Evolutionary conservation across 1,284 basidiomycete species (phyloP).

Genomic region (Tylopilus sp.): DNA sequence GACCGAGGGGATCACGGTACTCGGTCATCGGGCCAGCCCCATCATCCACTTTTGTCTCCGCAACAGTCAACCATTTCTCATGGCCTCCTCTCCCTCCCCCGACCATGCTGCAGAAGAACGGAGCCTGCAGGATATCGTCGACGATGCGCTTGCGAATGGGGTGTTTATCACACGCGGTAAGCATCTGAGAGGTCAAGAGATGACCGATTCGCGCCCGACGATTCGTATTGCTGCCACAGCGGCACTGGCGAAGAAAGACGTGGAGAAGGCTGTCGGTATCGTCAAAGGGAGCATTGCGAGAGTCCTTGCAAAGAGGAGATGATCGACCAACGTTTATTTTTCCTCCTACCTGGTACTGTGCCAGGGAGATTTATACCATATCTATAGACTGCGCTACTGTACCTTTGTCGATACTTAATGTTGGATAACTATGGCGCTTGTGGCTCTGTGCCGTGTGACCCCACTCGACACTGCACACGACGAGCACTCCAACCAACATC

Average conservation of each 20-base stretch:
- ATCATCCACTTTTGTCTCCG: constrained; percentile 82
- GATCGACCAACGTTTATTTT: neutral
- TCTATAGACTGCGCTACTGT: constrained; percentile 19
- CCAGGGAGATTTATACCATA: constrained; percentile 19
- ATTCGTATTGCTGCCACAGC: constrained; percentile 79
- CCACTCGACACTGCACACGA: too few relatives aligned
- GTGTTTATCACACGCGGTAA: constrained; percentile 81
- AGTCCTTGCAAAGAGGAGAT: constrained; percentile 51
- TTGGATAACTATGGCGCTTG: constrained; percentile 4
- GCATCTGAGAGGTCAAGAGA: constrained; percentile 76
- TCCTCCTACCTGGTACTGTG: neutral
- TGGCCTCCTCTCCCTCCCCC: constrained; percentile 32
- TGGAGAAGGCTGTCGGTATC: constrained; percentile 79
- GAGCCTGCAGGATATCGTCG: constrained; percentile 82
- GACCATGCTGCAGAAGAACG: constrained; percentile 71
- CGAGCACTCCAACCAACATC: too few relatives aligned
- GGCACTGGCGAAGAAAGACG: constrained; percentile 82
- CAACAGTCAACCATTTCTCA: constrained; percentile 33
- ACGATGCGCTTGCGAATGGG: constrained; percentile 72
- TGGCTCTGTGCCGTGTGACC: too few relatives aligned
- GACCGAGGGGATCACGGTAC: constrained; percentile 76
- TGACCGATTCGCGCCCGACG: constrained; percentile 78
- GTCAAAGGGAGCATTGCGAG: constrained; percentile 75
- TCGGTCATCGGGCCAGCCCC: constrained; percentile 80
- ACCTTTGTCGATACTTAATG: constrained; percentile 1